Evolutionary conservation across 2,329 filamentous ascomycete species (phyloP).

Genomic region (Colletotrichum brevisporum): DNA sequence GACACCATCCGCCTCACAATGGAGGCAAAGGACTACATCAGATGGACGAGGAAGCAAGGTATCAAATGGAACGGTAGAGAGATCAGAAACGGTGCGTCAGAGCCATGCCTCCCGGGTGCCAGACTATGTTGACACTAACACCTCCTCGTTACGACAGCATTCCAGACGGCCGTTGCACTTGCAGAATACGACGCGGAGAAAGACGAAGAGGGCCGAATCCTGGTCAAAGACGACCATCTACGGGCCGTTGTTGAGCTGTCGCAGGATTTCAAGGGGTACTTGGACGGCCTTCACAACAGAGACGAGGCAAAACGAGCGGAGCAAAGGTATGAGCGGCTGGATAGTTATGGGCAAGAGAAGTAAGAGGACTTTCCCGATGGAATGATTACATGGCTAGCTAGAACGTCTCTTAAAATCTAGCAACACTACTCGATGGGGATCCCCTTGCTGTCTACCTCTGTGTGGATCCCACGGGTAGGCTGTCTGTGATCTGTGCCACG

Average conservation of each 20-base stretch:
- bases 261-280: slow-evolving; percentile 41
- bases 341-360: not conserved
- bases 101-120: too few species aligned
- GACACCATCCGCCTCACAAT: slow-evolving; percentile 43
- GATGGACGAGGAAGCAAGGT: slow-evolving; percentile 23
- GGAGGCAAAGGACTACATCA: slow-evolving; percentile 42
- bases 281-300: slow-evolving; percentile 20
- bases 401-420: too few species aligned
- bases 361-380: too few species aligned
- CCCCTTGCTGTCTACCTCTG: too few species aligned
- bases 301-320: slow-evolving; percentile 23
- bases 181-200: slow-evolving; percentile 41
- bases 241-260: slow-evolving; percentile 41
- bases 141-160: slow-evolving; percentile 27
- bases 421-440: too few species aligned
- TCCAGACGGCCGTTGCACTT: slow-evolving; percentile 50
- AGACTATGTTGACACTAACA: not conserved
- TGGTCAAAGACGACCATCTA: slow-evolving; percentile 42
- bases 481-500: too few species aligned
- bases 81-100: slow-evolving; percentile 45
- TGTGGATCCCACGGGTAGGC: too few species aligned
- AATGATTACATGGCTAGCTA: too few species aligned
- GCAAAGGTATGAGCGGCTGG: slow-evolving; percentile 15
- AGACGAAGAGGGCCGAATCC: slow-evolving; percentile 38
- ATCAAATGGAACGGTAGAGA: slow-evolving; percentile 46